A percentile compares a stretch with the other conserved stretches of the same genome.
Evolutionary conservation across 305 asterid species (phyloP).

Genomic region (Ruellia speciosa): DNA sequence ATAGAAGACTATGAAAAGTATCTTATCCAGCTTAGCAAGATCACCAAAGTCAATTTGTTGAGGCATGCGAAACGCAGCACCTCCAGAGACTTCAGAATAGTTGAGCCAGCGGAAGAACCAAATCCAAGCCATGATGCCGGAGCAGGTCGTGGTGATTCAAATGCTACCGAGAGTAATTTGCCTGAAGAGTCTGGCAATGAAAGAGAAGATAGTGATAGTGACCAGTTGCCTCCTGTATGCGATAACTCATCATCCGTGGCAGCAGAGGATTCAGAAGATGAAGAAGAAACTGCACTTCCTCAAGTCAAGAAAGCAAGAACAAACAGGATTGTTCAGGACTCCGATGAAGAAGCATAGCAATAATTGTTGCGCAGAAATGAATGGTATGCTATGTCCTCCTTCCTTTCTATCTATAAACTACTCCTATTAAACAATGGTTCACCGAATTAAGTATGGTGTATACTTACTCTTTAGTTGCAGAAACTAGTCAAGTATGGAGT

Average conservation of each 20-base stretch:
- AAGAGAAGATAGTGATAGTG: conserved; percentile 24
- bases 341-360: conserved; percentile 49
- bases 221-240: conserved; percentile 17
- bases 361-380: background rate
- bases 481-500: too few species aligned
- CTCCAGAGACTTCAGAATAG: conserved; percentile 70
- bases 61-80: conserved; percentile 91
- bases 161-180: conserved; percentile 31
- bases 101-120: conserved; percentile 41
- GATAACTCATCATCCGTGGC: conserved; percentile 24
- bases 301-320: conserved; percentile 45
- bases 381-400: background rate
- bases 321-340: conserved; percentile 41
- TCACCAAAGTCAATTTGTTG: conserved; percentile 54
- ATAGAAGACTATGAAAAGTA: conserved; percentile 77
- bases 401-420: too few species aligned
- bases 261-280: conserved; percentile 41
- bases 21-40: conserved; percentile 75
- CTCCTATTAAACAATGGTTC: too few species aligned
- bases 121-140: conserved; percentile 32
- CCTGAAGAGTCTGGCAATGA: conserved; percentile 33
- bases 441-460: too few species aligned
- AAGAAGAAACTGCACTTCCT: conserved; percentile 32
- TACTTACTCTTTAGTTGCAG: too few species aligned
- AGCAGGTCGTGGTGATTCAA: conserved; percentile 23